Evolutionary conservation across 2,329 filamentous ascomycete species (phyloP).

Genomic region (Claviceps sp.): DNA sequence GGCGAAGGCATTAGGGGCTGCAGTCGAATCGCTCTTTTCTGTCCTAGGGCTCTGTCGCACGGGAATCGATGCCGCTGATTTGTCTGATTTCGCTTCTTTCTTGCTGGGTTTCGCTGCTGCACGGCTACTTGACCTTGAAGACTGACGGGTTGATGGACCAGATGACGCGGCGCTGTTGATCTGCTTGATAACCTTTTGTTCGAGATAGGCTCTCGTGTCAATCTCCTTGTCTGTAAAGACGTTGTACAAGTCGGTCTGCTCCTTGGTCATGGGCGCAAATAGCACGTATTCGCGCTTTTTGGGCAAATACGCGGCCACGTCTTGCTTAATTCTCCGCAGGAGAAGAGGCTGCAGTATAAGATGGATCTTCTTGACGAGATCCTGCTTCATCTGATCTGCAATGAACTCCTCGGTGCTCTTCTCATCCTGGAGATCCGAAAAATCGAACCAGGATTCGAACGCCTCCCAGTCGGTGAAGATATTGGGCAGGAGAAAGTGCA

Average conservation of each 20-base stretch:
- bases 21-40: slow-evolving; percentile 13
- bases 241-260: slow-evolving; percentile 83
- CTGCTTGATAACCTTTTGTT: slow-evolving; percentile 60
- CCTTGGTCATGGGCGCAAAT: slow-evolving; percentile 80
- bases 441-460: slow-evolving; percentile 95
- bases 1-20: slow-evolving; percentile 33
- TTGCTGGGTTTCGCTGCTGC: slow-evolving; percentile 7
- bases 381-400: slow-evolving; percentile 52
- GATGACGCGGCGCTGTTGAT: slow-evolving; percentile 28
- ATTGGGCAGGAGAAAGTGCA: slow-evolving; percentile 84
- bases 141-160: slow-evolving; percentile 17
- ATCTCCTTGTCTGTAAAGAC: slow-evolving; percentile 42
- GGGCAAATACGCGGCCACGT: slow-evolving; percentile 82
- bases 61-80: slow-evolving; percentile 15
- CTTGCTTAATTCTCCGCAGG: slow-evolving; percentile 76
- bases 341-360: slow-evolving; percentile 85
- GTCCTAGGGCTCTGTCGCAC: slow-evolving; percentile 23
- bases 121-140: slow-evolving; percentile 27
- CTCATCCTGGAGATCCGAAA: slow-evolving; percentile 79
- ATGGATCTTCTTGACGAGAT: slow-evolving; percentile 61
- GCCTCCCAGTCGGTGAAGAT: slow-evolving; percentile 89
- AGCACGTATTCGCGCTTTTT: slow-evolving; percentile 95
- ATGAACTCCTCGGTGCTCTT: slow-evolving; percentile 66
- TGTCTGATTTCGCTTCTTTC: slow-evolving; percentile 7
- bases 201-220: slow-evolving; percentile 62